Conservation (phyloP, 1,284 basidiomycete species). For the Megacollybia platyphylla region DNA sequence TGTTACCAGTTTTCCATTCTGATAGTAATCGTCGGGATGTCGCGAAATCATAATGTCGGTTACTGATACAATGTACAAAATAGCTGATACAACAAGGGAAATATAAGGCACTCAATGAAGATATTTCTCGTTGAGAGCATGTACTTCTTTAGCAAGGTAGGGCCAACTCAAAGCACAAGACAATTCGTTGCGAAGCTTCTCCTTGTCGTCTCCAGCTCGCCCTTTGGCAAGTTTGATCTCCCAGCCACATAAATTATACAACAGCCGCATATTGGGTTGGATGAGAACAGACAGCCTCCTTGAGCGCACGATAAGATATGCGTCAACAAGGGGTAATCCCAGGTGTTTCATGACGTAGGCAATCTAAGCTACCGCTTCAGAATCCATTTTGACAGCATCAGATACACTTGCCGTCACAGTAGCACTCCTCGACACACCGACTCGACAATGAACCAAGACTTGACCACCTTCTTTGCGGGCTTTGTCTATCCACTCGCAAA, state of each 20-base stretch:
- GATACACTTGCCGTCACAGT: slow-evolving; percentile 66
- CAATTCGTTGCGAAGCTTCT: slow-evolving; percentile 39
- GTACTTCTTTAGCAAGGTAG: slow-evolving; percentile 67
- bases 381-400: slow-evolving; percentile 10
- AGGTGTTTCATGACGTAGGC: slow-evolving; percentile 96
- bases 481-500: slow-evolving; percentile 89
- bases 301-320: slow-evolving; percentile 84
- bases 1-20: too few species aligned
- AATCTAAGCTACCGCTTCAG: slow-evolving; percentile 33
- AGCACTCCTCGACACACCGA: slow-evolving; percentile 88
- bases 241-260: slow-evolving; percentile 92
- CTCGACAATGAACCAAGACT: slow-evolving; percentile 91
- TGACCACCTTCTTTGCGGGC: slow-evolving; percentile 76
- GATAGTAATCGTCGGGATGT: too few species aligned
- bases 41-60: too few species aligned
- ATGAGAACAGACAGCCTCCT: slow-evolving; percentile 77
- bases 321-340: slow-evolving; percentile 79
- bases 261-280: slow-evolving; percentile 86
- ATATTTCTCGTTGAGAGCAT: slow-evolving; percentile 73
- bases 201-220: slow-evolving; percentile 39
- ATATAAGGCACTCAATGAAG: slow-evolving; percentile 14
- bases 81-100: too few species aligned
- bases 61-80: too few species aligned
- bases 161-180: slow-evolving; percentile 64
- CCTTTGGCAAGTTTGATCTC: slow-evolving; percentile 73